Evolutionary conservation across 805 yeast genomes (phyloP).

Genomic region (Metschnikowia bowlesiae): DNA sequence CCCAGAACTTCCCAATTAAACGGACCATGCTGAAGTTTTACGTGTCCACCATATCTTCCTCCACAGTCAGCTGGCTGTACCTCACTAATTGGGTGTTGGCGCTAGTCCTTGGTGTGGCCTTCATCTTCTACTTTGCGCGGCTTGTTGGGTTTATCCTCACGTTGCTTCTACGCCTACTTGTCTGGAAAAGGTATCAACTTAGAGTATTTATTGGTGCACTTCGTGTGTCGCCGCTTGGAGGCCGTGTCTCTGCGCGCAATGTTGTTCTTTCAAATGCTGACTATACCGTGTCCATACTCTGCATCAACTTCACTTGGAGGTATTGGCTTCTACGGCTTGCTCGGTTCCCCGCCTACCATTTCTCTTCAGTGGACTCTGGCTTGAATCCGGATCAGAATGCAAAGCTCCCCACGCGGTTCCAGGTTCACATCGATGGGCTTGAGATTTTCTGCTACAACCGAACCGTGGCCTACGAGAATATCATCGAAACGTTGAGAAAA

Average conservation of each 20-base stretch:
- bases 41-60: conserved; percentile 2
- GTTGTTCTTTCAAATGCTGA: conserved; percentile 69
- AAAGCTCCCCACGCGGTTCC: conserved; percentile 52
- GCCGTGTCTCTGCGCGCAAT: conserved; percentile 75
- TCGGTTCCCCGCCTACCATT: conserved; percentile 34
- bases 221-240: conserved; percentile 75
- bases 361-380: conserved; percentile 14
- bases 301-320: conserved; percentile 81
- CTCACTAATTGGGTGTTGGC: conserved; percentile 77
- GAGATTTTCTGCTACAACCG: conserved; percentile 84
- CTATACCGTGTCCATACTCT: conserved; percentile 63
- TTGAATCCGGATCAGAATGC: conserved; percentile 31
- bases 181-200: conserved; percentile 63
- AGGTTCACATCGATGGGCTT: conserved; percentile 64
- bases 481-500: conserved; percentile 39
- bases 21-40: not conserved
- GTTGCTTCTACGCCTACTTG: conserved; percentile 41
- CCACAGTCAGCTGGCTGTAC: conserved; percentile 54
- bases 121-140: conserved; percentile 75
- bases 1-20: not conserved
- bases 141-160: conserved; percentile 60
- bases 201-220: conserved; percentile 67
- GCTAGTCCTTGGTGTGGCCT: conserved; percentile 54
- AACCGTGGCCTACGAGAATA: conserved; percentile 67
- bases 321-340: conserved; percentile 66